Evolutionary conservation across 192 early-diverging fungal species (phyloP), one percentile per base, ranked within the genome.

Genomic region (Mortierella alpina): DNA sequence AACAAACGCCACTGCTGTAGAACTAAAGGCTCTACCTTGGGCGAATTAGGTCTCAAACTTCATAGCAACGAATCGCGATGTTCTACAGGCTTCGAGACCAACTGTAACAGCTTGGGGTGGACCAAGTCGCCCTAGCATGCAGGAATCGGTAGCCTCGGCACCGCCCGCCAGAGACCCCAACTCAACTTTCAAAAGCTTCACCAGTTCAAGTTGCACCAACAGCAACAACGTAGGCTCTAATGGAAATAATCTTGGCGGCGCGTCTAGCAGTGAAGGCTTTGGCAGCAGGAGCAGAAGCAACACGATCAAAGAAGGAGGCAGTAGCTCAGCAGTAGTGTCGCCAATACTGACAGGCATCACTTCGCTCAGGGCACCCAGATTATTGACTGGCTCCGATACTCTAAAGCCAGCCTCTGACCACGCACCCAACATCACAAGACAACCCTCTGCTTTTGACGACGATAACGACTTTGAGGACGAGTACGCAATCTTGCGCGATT

Each of bases 401-500:
- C 31, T 31, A 31, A 31, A 31, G 31, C 31, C 31, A 31, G 31
- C 31, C 31, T 31, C 31, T 31, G 31, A 31, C 31, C 31, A 31
- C 31, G 31, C 31, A 31, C 3, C 31, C 31, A 31, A 31, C 31
- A 1, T 31, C 31, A 31, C 31, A 31, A 31, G 31, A 31, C 31
- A 31, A 31, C 31, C 31, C 1, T 31, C 31, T 2, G 31, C 31
- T 31, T 31, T 31, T 31, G 31, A 31, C 31, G 62, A 63, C 13
- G 72, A 74, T 17, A 57, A 74, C 22, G 42, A 67, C n/a, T 75
- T 68, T 60, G 51, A 42, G 46, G 65, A 75, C 7, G 59, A 75
- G 7, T 68, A 68, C 42, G 51, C 47, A 15, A 31, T 63, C 12
- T 7, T 75, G 46, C 20, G 20, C 1, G 65, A 68, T 13, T 23